These are phyloP conservation scores for Fusarium stilboides DNA, from an alignment of 2,329 filamentous ascomycete species.

Conservation along the genomic window DNA sequence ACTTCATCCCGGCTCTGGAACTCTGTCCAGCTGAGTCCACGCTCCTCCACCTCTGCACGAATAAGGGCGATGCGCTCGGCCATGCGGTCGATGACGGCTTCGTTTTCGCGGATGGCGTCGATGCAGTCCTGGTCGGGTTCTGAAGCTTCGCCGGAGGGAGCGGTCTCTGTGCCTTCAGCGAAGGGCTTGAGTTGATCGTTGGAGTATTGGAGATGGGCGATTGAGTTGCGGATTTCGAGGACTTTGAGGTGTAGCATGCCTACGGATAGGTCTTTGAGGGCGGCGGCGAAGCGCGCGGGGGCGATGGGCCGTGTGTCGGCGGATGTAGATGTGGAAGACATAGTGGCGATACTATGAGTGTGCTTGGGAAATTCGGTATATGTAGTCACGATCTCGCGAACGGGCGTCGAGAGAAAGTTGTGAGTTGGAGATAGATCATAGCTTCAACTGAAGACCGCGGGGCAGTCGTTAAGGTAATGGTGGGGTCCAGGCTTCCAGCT, in stretches of 20 bases:
- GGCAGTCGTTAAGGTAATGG: conserved; percentile 33
- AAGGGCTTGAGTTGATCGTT: conserved; percentile 81
- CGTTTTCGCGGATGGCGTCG: conserved; percentile 82
- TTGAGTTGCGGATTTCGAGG: conserved; percentile 81
- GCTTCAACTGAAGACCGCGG: conserved; percentile 23
- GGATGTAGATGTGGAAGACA: conserved; percentile 70
- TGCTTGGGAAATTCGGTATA: not conserved
- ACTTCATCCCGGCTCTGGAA: conserved; percentile 66
- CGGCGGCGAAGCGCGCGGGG: conserved; percentile 74
- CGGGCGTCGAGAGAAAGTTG: not conserved
- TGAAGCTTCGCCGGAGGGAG: conserved; percentile 42
- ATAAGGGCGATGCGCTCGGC: conserved; percentile 75
- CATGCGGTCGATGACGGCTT: conserved; percentile 77
- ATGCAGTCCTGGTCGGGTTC: conserved; percentile 77
- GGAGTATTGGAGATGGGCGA: conserved; percentile 80
- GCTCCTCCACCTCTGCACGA: conserved; percentile 73
- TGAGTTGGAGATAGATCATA: conserved; percentile 7
- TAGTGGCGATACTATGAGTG: conserved; percentile 50
- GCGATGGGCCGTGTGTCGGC: conserved; percentile 73
- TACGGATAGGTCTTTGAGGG: conserved; percentile 76
- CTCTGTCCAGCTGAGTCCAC: conserved; percentile 71
- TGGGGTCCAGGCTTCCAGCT: conserved; percentile 44
- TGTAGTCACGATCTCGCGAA: not conserved
- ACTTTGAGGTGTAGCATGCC: conserved; percentile 80
- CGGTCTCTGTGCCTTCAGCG: conserved; percentile 65